Conservation (phyloP, 2,329 filamentous ascomycete genomes). For the Zymoseptoria ardabiliae region DNA sequence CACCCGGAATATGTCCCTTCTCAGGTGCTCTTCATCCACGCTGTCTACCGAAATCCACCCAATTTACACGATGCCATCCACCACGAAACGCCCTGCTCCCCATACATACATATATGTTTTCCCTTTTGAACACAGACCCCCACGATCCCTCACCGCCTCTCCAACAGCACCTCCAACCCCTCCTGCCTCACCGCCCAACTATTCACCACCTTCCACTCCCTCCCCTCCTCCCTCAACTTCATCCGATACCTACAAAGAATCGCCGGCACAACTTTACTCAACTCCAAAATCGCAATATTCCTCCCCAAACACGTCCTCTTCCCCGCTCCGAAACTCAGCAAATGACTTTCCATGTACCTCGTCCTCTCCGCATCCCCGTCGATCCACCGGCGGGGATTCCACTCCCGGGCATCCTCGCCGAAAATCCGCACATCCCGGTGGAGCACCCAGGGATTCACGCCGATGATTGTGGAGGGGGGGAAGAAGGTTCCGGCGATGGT, state of each 20-base stretch:
- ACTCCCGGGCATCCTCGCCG: constrained; percentile 25
- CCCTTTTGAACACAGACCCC: not conserved
- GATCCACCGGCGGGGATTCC: constrained; percentile 42
- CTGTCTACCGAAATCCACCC: too few species aligned
- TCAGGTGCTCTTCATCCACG: too few species aligned
- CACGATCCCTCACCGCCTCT: not conserved
- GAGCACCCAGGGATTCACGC: constrained; percentile 39
- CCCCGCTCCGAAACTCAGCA: constrained; percentile 35
- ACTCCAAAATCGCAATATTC: constrained; percentile 15
- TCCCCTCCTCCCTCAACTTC: constrained; percentile 5
- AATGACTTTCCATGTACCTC: constrained; percentile 57
- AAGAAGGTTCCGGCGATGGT: constrained; percentile 21
- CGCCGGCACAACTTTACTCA: constrained; percentile 14
- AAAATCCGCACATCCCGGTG: constrained; percentile 37
- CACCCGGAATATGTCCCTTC: too few species aligned
- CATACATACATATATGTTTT: too few species aligned
- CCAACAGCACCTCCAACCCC: constrained; percentile 7
- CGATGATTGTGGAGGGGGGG: constrained; percentile 35
- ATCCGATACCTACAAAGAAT: constrained; percentile 11
- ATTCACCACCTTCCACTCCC: constrained; percentile 6
- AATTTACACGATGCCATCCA: too few species aligned
- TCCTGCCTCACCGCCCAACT: constrained; percentile 11
- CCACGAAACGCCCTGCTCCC: too few species aligned
- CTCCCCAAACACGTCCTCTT: constrained; percentile 13
- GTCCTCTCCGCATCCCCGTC: constrained; percentile 47